Base-by-base conservation (phyloP, 2,329 filamentous ascomycete species). In the Leptoxyphium fumago region DNA sequence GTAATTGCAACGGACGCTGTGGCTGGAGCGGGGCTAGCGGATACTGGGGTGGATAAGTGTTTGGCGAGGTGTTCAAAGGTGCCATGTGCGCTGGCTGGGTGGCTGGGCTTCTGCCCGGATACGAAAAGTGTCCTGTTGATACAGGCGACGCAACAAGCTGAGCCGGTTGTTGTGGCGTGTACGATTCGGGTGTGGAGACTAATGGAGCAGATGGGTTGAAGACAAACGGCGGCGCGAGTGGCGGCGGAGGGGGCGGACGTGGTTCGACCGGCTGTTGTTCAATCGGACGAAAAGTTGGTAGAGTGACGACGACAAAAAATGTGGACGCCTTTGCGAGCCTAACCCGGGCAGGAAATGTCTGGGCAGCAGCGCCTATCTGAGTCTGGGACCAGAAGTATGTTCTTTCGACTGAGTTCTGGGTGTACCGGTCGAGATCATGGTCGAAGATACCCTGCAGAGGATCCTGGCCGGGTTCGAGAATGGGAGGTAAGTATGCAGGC, bases 401-500 rank as follows among this genome's bases (percentile, higher is more conserved):
- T 28, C 61, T 57, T 43, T 68, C 62, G 7, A 58, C 60, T 49
- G 61, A 70, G 21, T 64, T 65, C 18, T 64, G 62, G 29, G 64
- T 68, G 38, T 67, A 59, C 36, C 60, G 58, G 15, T 69, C 67
- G 11, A 68, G 59, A 43, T 71, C 66, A 4, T 55, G 56, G 38
- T 69, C 64, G 2, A 53, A 50, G 8, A 70, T 55, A 18, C 57
- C 56, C 13, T 63, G 58, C 40, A 71, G 54, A 10, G 65, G 63
- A 50, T 70, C 66, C 34, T 68, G 61, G 4, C 65, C 54, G 10
- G 61, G 59, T 13, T 63, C 64, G n/a, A 59, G 47, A 18, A 73
- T 73, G 5, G 70, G 68, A 18, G 71, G 64, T 55, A 72, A 65
- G 48, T 69, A 71, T 26, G 68, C 56, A 11, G 70, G 69, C 44